phyloP scores from a whole-genome alignment of 768 basidiomycete species.

The Tephrocybe sp. region DNA sequence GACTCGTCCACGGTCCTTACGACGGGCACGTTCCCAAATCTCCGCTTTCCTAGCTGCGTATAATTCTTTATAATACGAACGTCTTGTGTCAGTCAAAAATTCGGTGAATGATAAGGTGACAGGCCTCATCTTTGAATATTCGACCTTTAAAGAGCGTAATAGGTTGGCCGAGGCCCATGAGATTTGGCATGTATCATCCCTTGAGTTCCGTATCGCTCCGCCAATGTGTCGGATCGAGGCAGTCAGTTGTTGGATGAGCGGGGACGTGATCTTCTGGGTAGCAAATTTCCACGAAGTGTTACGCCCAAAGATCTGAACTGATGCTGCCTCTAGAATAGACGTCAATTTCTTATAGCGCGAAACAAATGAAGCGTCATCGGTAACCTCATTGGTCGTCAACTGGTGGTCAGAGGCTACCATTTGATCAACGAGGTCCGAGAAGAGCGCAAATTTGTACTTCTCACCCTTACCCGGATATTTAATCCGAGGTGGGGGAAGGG shows the following conservation, averaged over 20 bases:
- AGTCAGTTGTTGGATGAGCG: not conserved
- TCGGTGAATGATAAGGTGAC: too few relatives aligned
- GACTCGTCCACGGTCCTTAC: not conserved
- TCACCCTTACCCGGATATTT: not conserved
- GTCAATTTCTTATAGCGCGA: too few relatives aligned
- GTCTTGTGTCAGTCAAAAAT: too few relatives aligned
- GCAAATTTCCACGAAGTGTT: too few relatives aligned
- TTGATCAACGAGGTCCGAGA: not conserved
- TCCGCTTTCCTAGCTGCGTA: not conserved
- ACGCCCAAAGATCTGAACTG: too few relatives aligned
- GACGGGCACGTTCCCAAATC: not conserved
- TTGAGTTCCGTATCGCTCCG: not conserved
- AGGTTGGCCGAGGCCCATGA: not conserved
- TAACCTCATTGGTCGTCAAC: too few relatives aligned
- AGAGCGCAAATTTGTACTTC: not conserved
- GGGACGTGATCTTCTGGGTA: too few relatives aligned
- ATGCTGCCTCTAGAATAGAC: too few relatives aligned
- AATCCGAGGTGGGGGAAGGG: not conserved
- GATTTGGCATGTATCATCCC: not conserved
- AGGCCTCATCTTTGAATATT: too few relatives aligned
- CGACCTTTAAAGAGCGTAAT: too few relatives aligned
- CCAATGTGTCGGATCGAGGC: not conserved
- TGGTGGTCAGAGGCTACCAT: not conserved
- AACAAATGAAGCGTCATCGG: too few relatives aligned
- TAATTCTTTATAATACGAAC: not conserved